phyloP scores from a whole-genome alignment of 2,329 filamentous ascomycete species.

The Phyllachora maydis region DNA sequence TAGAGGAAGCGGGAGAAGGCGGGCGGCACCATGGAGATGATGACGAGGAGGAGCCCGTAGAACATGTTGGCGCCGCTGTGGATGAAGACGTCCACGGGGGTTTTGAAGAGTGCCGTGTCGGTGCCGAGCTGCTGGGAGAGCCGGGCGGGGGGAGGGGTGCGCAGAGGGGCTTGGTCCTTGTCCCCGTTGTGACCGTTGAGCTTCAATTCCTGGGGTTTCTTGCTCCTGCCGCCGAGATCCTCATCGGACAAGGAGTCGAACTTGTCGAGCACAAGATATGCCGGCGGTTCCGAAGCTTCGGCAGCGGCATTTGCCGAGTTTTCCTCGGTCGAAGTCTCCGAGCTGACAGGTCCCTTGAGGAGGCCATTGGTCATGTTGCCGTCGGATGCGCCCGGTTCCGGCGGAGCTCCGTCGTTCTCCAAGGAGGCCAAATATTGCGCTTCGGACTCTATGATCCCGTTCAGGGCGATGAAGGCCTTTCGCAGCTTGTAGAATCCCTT shows the following conservation, averaged over 20 bases:
- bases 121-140: constrained; percentile 16
- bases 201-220: constrained; percentile 2
- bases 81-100: constrained; percentile 70
- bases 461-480: constrained; percentile 69
- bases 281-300: too few relatives aligned
- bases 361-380: too few relatives aligned
- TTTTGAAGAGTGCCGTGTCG: constrained; percentile 44
- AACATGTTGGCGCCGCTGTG: constrained; percentile 80
- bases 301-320: too few relatives aligned
- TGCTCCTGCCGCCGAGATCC: too few relatives aligned
- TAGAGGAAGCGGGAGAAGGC: constrained; percentile 72
- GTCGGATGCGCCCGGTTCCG: too few relatives aligned
- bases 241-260: constrained; percentile 5
- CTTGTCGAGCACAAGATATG: too few relatives aligned
- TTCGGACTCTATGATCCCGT: constrained; percentile 60
- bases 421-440: constrained; percentile 24
- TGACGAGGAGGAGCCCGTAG: constrained; percentile 65
- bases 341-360: too few relatives aligned
- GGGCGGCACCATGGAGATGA: constrained; percentile 86
- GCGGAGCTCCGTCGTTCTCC: constrained; percentile 1
- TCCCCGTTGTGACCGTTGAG: too few relatives aligned
- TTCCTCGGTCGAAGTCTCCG: too few relatives aligned
- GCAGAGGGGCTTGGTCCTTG: too few relatives aligned
- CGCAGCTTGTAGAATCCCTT: constrained; percentile 84
- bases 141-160: constrained; percentile 5